Percentiles rank a stretch among this genome's conserved stretches.
phyloP scores from a whole-genome alignment of 495 filamentous ascomycete genomes.

The Neurospora cerealis region DNA sequence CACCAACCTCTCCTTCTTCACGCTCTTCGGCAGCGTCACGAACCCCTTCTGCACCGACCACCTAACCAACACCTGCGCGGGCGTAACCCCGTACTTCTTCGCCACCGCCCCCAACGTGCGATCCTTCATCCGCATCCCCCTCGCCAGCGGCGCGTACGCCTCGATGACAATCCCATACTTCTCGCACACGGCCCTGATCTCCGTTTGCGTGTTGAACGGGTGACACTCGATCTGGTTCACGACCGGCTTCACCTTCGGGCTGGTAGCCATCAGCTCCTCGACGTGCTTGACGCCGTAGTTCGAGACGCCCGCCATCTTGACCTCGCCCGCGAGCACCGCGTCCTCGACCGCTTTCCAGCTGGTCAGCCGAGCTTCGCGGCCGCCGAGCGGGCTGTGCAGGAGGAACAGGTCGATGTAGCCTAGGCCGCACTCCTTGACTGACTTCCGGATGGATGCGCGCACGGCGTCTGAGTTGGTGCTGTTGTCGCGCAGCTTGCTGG shows the following conservation, averaged over 20 bases:
- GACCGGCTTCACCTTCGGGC: conserved; percentile 39
- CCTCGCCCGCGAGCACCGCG: conserved; percentile 48
- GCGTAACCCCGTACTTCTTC: conserved; percentile 47
- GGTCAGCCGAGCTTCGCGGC: conserved; percentile 45
- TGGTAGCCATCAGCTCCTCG: conserved; percentile 49
- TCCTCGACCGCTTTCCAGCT: conserved; percentile 60
- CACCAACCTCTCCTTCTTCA: conserved; percentile 48
- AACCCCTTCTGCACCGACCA: conserved; percentile 66
- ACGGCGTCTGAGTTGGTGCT: conserved; percentile 44
- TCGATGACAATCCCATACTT: conserved; percentile 48
- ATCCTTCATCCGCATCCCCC: conserved; percentile 47
- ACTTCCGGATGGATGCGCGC: conserved; percentile 44
- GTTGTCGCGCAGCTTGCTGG: conserved; percentile 53
- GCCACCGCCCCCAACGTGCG: conserved; percentile 38
- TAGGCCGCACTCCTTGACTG: conserved; percentile 42
- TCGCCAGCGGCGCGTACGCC: conserved; percentile 55
- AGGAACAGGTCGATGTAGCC: conserved; percentile 66
- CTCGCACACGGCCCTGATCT: conserved; percentile 46
- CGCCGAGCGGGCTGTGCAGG: conserved; percentile 57
- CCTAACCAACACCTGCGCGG: conserved; percentile 51
- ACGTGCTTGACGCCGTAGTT: conserved; percentile 61
- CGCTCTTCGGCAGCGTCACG: conserved; percentile 67
- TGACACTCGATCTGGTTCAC: conserved; percentile 66
- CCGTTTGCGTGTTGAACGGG: conserved; percentile 54
- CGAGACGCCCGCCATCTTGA: conserved; percentile 53